Base-by-base conservation (phyloP, 495 filamentous ascomycete species). In the Staphylotrichum longicolle region DNA sequence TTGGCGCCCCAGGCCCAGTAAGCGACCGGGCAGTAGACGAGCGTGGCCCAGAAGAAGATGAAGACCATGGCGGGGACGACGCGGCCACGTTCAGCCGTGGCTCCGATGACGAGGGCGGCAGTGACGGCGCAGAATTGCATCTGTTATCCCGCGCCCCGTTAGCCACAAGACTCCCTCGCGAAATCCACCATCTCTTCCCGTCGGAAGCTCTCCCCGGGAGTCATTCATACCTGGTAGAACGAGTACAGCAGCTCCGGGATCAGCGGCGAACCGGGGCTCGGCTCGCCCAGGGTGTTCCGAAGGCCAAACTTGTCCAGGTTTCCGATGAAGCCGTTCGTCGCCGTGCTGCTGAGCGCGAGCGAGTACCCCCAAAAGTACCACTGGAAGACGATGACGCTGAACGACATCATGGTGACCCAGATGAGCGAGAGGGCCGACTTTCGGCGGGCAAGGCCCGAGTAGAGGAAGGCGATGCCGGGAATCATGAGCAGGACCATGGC, bases 341-440 rank as follows among this genome's bases (percentile, higher is more conserved):
- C 93, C 5, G 85, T 80, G 71, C 88, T 86, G 52, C 90, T 94
- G 78, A 98, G 96, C 46, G 94, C 85, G 53, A 98, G 77, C 4
- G 91, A 96, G 72, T 96, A 98, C 47, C 94, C 94, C 95, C 94
- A 98, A 80, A 98, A 96, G 80, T 97, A 98, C 93, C 94, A 98
- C 72, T 98, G 94, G 78, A 98, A 96, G 34, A 88, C 87, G 27
- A 96, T 85, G 53, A 98, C 87, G 37, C 91, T 92, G 52, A 87
- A 86, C 14, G 93, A 91, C 80, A 94, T 91, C 74, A 98, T 85
- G 63, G 87, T 89, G 8, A 95, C 86, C 95, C 95, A 98, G 77
- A 98, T 91, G 61, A 97, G 82, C 35, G 93, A 96, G 50, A 98
- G 81, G 39, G 94, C 94, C 0, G 91, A 96, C 79, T 98, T 98